phyloP scores from a whole-genome alignment of 768 basidiomycete genomes.

The Collybia sordida region DNA sequence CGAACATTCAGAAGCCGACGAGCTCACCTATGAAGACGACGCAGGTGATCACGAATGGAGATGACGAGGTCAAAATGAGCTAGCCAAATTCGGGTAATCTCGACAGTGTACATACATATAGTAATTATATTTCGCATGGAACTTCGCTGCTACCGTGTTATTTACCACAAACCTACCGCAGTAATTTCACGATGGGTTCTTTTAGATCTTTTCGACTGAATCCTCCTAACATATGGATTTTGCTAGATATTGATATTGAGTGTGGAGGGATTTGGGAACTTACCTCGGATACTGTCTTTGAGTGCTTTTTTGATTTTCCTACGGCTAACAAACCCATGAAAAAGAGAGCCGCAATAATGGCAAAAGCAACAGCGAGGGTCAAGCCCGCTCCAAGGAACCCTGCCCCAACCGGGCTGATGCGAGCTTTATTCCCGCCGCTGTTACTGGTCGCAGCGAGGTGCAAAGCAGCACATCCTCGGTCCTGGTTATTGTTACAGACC shows the following conservation, averaged over 20 bases:
- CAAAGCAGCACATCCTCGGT: conserved; percentile 56
- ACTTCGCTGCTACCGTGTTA: too few species aligned
- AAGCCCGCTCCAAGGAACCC: conserved; percentile 67
- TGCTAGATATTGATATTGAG: background rate
- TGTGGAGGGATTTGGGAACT: background rate
- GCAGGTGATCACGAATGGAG: conserved; percentile 22
- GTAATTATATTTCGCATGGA: background rate
- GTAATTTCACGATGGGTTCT: background rate
- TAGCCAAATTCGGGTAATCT: background rate
- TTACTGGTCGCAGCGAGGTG: conserved; percentile 32
- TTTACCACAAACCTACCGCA: background rate
- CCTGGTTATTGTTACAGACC: conserved; percentile 53
- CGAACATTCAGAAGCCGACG: conserved; percentile 52
- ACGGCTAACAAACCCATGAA: conserved; percentile 40
- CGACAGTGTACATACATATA: background rate
- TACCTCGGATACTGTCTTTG: conserved; percentile 3
- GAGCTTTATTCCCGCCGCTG: conserved; percentile 25
- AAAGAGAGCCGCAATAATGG: conserved; percentile 35
- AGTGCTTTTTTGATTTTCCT: conserved; percentile 9
- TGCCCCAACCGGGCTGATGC: conserved; percentile 57
- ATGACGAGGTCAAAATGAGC: background rate
- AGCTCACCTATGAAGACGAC: conserved; percentile 27
- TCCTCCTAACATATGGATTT: too few species aligned
- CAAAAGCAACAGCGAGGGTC: conserved; percentile 39
- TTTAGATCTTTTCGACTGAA: too few species aligned